Evolutionary conservation across 2,329 filamentous ascomycete genomes (phyloP), one percentile per base, ranked within the genome.

Genomic region (Sordariomycetes sp.): DNA sequence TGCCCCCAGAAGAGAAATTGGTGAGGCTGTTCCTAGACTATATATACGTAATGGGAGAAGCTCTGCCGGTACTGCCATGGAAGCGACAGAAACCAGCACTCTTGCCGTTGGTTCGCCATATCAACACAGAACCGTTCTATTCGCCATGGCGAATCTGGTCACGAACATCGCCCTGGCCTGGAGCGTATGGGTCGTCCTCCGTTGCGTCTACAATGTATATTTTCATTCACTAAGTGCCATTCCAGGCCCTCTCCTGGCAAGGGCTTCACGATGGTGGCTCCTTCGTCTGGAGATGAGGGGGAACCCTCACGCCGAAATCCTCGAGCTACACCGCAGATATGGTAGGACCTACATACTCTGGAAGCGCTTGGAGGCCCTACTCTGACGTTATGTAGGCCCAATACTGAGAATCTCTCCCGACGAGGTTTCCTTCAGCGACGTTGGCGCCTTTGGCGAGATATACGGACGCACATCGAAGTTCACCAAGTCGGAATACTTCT

Each of bases 221-320:
- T 48, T 56, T 16, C 59, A 60, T n/a, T 53, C 59, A 8, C 28
- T 60, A 16, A 12, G 53, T 20, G 20, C 25, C 7, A n/a, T 60
- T 4, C 59, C 59, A 12, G 59, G 59, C 1, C 57, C 59, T 2
- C 59, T 59, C 12, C 12, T 55, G 3, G 59, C 59, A n/a, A 60
- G 58, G 37, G 1, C 46, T 20, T 37, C 57, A 12, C 59, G 59
- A 11, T n/a, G 58, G 18, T 60, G 59, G 59, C 57, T 59, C 5
- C 59, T 60, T 40, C 46, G 32, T 25, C 35, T 55, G 4, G 59
- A 60, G 53, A 59, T 48, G 50, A 53, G 50, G 50, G 50, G 50
- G 8, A 20, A 53, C 14, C 50, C 50, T 22, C 50, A 53, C n/a
- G 22, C 25, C 50, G 50, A 53, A 18, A 24, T 53, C 16, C 50